Evolutionary conservation across 2,329 filamentous ascomycete species (phyloP).

Genomic region (Neonectria sp.): DNA sequence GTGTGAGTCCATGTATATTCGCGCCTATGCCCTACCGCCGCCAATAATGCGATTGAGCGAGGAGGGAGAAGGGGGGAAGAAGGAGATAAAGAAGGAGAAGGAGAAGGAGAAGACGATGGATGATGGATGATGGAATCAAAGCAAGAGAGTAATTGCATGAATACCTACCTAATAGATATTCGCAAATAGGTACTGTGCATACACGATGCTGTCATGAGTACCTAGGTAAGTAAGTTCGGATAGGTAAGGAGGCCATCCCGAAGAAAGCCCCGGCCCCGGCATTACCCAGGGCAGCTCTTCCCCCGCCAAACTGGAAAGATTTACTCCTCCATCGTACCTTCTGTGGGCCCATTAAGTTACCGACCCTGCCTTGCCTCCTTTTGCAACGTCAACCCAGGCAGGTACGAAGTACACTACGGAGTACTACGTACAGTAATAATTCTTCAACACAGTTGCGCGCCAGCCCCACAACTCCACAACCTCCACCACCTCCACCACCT

Average conservation of each 20-base stretch:
- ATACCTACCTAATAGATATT: no score
- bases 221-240: no score
- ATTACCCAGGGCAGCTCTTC: not conserved
- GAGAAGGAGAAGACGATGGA: no score
- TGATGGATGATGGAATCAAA: no score
- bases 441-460: not conserved
- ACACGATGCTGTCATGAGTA: no score
- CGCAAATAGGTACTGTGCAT: no score
- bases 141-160: no score
- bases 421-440: not conserved
- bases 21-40: not conserved
- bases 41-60: not conserved
- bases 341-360: not conserved
- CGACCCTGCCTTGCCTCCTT: not conserved
- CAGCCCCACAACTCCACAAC: slow-evolving; percentile 18
- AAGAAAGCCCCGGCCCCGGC: not conserved
- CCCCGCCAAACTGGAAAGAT: not conserved
- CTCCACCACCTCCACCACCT: slow-evolving; percentile 27
- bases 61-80: not conserved
- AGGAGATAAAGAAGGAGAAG: no score
- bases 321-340: slow-evolving; percentile 1
- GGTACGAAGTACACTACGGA: not conserved
- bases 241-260: not conserved
- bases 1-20: not conserved
- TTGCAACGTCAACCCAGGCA: no score